Conservation (phyloP, 75 land plant species). For the Pinus taeda region DNA sequence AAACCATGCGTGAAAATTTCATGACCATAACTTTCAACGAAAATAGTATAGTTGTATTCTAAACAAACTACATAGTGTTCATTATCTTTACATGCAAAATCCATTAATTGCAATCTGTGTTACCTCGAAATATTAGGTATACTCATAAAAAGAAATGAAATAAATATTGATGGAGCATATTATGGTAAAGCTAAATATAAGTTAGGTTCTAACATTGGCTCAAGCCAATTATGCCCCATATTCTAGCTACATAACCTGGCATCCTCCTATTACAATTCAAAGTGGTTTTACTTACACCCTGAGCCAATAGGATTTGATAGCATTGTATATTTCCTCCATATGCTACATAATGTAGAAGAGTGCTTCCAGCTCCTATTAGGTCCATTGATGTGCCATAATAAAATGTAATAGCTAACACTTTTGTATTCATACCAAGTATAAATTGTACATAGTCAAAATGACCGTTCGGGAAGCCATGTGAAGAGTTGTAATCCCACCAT, state of each 20-base stretch:
- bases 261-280: constrained; percentile 24
- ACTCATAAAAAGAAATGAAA: constrained; percentile 21
- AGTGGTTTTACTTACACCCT: constrained; percentile 14
- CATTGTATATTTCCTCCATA: constrained; percentile 24
- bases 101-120: constrained; percentile 38
- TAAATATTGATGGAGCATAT: constrained; percentile 7
- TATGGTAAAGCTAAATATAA: constrained; percentile 9
- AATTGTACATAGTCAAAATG: constrained; percentile 18
- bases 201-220: constrained; percentile 13
- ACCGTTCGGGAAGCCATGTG: constrained; percentile 14
- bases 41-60: constrained; percentile 67
- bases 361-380: constrained; percentile 18
- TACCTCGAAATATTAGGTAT: constrained; percentile 29
- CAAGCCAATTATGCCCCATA: constrained; percentile 23
- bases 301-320: constrained; percentile 11
- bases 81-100: constrained; percentile 37
- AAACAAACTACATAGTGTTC: constrained; percentile 78
- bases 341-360: constrained; percentile 22
- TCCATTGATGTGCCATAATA: constrained; percentile 17
- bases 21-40: constrained; percentile 60
- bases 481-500: constrained; percentile 24
- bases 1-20: too few species aligned
- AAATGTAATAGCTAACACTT: constrained; percentile 16
- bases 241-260: constrained; percentile 12
- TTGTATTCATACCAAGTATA: constrained; percentile 12